Percentiles rank a stretch among this genome's conserved stretches.
Evolutionary conservation across 2,329 filamentous ascomycete species (phyloP).

Genomic region (Phyllosticta citribraziliensis): DNA sequence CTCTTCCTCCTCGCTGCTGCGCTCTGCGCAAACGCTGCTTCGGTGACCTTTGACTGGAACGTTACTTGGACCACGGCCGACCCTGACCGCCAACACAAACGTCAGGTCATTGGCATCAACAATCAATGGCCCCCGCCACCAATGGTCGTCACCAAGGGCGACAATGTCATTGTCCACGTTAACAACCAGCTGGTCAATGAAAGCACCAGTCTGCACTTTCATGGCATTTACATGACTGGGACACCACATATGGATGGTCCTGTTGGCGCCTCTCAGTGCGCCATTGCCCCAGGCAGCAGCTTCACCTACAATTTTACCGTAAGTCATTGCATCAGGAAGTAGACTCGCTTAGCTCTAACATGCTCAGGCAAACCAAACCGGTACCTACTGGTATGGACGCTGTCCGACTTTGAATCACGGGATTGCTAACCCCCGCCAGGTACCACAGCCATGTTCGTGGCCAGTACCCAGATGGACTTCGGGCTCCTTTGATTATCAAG

Average conservation of each 20-base stretch:
- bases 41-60: slow-evolving; percentile 42
- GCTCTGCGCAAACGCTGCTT: slow-evolving; percentile 17
- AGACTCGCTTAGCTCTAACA: neutral
- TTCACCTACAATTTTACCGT: slow-evolving; percentile 62
- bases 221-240: slow-evolving; percentile 68
- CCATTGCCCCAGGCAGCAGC: slow-evolving; percentile 49
- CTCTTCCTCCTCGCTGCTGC: slow-evolving; percentile 3
- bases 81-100: slow-evolving; percentile 41
- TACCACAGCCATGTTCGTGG: slow-evolving; percentile 58
- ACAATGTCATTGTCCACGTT: slow-evolving; percentile 59
- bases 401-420: neutral
- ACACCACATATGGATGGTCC: slow-evolving; percentile 68
- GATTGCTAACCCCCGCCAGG: neutral
- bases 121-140: slow-evolving; percentile 64
- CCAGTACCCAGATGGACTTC: slow-evolving; percentile 59
- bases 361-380: slow-evolving; percentile 38
- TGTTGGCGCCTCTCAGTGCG: slow-evolving; percentile 48
- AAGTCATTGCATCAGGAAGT: slow-evolving; percentile 2
- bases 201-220: slow-evolving; percentile 62
- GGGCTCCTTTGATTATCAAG: slow-evolving; percentile 58
- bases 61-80: slow-evolving; percentile 46
- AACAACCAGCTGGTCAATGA: slow-evolving; percentile 56
- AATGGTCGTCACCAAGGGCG: slow-evolving; percentile 64
- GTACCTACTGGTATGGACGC: slow-evolving; percentile 41
- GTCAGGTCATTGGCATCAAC: slow-evolving; percentile 60